Percentiles rank a stretch among this genome's conserved stretches.
These are phyloP conservation scores for Penicillium glabrum DNA, from an alignment of 2,329 filamentous ascomycete genomes.

Conservation along the genomic window DNA sequence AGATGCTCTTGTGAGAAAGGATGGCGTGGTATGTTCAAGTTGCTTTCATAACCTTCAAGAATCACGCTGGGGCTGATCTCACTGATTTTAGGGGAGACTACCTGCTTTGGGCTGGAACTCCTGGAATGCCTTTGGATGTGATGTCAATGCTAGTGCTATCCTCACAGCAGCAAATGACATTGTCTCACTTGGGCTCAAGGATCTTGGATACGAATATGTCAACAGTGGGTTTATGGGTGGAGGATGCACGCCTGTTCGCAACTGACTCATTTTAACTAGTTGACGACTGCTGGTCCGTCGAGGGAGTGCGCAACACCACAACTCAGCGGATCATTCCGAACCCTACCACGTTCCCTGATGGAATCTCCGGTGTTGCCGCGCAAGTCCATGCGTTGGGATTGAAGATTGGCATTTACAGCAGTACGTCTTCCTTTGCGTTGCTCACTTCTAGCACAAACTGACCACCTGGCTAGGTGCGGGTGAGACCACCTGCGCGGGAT, in stretches of 20 bases:
- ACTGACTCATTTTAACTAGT: constrained; percentile 28
- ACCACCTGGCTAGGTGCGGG: constrained; percentile 20
- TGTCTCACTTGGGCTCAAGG: constrained; percentile 47
- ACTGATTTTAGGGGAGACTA: constrained; percentile 20
- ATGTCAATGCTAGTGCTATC: constrained; percentile 48
- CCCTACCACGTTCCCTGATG: constrained; percentile 55
- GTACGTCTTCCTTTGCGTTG: constrained; percentile 18
- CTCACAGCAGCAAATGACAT: constrained; percentile 49
- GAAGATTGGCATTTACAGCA: constrained; percentile 65
- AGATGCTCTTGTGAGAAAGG: constrained; percentile 26
- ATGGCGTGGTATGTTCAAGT: constrained; percentile 26
- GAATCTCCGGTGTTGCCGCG: constrained; percentile 56
- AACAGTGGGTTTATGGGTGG: constrained; percentile 24
- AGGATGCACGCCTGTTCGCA: background rate
- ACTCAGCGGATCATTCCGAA: constrained; percentile 51
- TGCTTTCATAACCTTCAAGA: background rate
- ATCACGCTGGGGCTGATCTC: background rate
- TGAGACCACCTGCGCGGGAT: constrained; percentile 54
- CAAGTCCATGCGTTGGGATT: constrained; percentile 58
- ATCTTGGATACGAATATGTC: constrained; percentile 53
- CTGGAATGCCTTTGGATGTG: constrained; percentile 51
- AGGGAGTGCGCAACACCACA: constrained; percentile 42
- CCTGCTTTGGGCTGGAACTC: constrained; percentile 46
- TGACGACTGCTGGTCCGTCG: constrained; percentile 62
- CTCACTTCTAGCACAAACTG: too few species aligned